Evolutionary conservation across 352 stramenopile species (phyloP).

Genomic region (Phytophthora fragariae): DNA sequence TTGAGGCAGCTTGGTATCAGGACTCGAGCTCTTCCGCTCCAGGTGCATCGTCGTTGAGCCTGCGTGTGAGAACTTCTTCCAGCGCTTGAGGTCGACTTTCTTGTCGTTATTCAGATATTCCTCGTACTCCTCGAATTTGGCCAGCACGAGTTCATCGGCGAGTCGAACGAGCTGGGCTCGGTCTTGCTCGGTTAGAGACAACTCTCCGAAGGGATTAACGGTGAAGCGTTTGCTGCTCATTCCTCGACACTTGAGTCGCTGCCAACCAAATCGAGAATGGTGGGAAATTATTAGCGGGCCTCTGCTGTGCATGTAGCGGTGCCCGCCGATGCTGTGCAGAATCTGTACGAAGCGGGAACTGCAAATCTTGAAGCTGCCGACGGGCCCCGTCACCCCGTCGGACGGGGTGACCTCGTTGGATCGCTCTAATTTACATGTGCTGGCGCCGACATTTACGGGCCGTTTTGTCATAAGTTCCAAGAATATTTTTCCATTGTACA

Average conservation of each 20-base stretch:
- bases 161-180: constrained; percentile 21
- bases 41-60: constrained; percentile 17
- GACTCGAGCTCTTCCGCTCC: constrained; percentile 20
- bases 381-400: too few species aligned
- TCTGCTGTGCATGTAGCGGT: not conserved
- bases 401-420: not conserved
- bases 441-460: too few species aligned
- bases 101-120: constrained; percentile 19
- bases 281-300: too few species aligned
- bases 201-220: not conserved
- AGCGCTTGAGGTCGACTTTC: constrained; percentile 3
- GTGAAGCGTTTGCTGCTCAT: not conserved
- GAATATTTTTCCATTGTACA: not conserved
- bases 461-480: too few species aligned
- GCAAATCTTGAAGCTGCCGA: not conserved
- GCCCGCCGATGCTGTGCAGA: not conserved
- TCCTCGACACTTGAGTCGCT: too few species aligned
- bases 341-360: not conserved
- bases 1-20: constrained; percentile 21
- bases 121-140: constrained; percentile 26
- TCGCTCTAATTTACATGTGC: not conserved
- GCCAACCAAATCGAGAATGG: too few species aligned
- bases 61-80: constrained; percentile 22
- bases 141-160: constrained; percentile 7
- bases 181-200: constrained; percentile 5